Evolutionary conservation across 768 basidiomycete species (phyloP), one percentile per base, ranked within the genome.

Genomic region (Rubroboletus satanas): DNA sequence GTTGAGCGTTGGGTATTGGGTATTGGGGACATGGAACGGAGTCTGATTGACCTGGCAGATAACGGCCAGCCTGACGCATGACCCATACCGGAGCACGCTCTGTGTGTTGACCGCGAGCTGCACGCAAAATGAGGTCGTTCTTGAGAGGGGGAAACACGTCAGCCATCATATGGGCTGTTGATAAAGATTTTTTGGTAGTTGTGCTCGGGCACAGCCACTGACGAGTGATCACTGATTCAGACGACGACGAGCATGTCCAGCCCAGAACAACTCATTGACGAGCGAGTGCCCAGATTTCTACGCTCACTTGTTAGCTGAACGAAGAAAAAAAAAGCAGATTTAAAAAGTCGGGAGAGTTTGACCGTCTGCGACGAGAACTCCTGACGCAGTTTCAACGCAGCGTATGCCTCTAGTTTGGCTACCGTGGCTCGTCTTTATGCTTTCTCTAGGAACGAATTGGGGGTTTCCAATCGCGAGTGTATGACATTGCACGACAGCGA

Each of bases 51-150:
- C 90, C 95, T 72, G 95, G 95, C 44, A 98, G 83, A 74, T 96
- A 95, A 49, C 95, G 84, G 46, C 95, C 95, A 23, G 95, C 95
- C 70, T 98, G 95, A 35, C 95, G 83, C 95, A 98, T 98, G 47
- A 96, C 89, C 95, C 95, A 98, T 53, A 94, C 93, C n/a, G 95
- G 94, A 7, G 94, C 93, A 52, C 90, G 83, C 66, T 93, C 91
- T 0, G 91, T 94, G 69, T 79, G 77, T 72, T 96, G 88, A 83
- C 93, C 91, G 71, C 82, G 70, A 51, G 93, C 93, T 42, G 95
- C 93, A n/a, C 95, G 84, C 46, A 97, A 71, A 33, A 97, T 65
- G 42, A 97, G 78, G 69, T 97, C 92, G 69, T 98, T 97, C 69
- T 85, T 85, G 57, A 96, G 76, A 41, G 82, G 79, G 11, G 88